Conservation (phyloP, 2,329 filamentous ascomycete species). For the Sordariomycetes sp. region DNA sequence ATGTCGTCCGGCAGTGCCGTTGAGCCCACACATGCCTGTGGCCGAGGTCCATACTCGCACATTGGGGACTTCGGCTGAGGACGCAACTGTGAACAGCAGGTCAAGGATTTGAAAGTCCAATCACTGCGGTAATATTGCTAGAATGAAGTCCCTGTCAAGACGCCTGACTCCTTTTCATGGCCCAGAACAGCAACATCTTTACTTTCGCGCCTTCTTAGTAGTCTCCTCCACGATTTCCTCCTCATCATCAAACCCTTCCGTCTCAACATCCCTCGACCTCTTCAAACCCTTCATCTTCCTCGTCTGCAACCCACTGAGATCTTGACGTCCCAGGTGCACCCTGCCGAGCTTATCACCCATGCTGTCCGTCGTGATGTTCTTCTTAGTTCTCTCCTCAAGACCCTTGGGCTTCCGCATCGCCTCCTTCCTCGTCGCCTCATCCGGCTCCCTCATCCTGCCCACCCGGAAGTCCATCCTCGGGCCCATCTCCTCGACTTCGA, state of each 20-base stretch:
- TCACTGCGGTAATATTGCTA: conserved; percentile 16
- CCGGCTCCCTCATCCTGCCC: conserved; percentile 70
- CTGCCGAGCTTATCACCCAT: conserved; percentile 96
- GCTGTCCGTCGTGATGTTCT: conserved; percentile 85
- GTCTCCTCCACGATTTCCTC: conserved; percentile 19
- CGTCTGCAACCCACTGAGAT: conserved; percentile 79
- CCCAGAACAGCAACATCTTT: no score
- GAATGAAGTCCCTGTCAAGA: neutral
- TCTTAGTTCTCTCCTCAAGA: conserved; percentile 73
- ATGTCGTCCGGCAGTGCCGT: no score
- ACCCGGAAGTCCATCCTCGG: conserved; percentile 87
- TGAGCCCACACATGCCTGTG: no score
- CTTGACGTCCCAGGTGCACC: conserved; percentile 84
- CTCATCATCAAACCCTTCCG: conserved; percentile 29
- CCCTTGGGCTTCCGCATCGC: conserved; percentile 80
- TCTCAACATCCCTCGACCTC: conserved; percentile 54
- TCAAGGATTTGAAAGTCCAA: conserved; percentile 18
- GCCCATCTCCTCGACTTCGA: conserved; percentile 93
- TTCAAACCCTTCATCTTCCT: conserved; percentile 99
- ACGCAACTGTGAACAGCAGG: no score
- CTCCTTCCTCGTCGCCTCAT: conserved; percentile 74
- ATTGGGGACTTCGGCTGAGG: no score
- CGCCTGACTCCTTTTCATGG: conserved; percentile 1
- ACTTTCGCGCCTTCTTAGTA: conserved; percentile 25
- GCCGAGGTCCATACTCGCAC: no score